Percentiles rank a stretch among this genome's conserved stretches.
These are phyloP conservation scores for Seiridium unicorne DNA, from an alignment of 2,329 filamentous ascomycete genomes.

Conservation along the genomic window DNA sequence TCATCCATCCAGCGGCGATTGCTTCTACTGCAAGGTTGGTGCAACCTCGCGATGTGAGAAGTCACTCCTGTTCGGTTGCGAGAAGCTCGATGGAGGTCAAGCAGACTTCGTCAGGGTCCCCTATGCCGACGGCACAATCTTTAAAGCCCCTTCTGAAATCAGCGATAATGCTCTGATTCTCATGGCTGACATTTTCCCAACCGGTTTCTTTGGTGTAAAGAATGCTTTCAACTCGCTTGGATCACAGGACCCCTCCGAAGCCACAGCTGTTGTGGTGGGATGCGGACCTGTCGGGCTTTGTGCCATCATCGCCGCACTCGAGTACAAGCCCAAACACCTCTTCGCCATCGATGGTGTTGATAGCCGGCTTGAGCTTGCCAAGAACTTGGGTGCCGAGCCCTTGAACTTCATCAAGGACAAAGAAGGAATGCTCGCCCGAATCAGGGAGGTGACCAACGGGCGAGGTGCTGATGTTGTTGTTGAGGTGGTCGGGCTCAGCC, in stretches of 20 bases:
- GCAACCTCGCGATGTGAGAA: conserved; percentile 76
- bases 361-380: conserved; percentile 71
- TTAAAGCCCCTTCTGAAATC: conserved; percentile 70
- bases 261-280: conserved; percentile 76
- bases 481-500: conserved; percentile 71
- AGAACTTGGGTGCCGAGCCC: conserved; percentile 73
- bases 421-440: conserved; percentile 63
- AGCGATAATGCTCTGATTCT: conserved; percentile 74
- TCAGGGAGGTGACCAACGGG: conserved; percentile 74
- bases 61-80: conserved; percentile 67
- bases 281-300: conserved; percentile 87
- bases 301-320: conserved; percentile 74
- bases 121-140: conserved; percentile 75
- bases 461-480: conserved; percentile 84
- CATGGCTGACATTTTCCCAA: conserved; percentile 93
- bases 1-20: conserved; percentile 54
- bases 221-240: conserved; percentile 70
- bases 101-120: conserved; percentile 83
- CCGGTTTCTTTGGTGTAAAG: conserved; percentile 77
- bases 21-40: conserved; percentile 81
- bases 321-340: conserved; percentile 71
- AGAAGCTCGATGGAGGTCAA: conserved; percentile 71
- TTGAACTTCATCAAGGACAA: conserved; percentile 73
- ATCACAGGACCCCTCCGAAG: conserved; percentile 58
- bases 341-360: conserved; percentile 79